Conservation (phyloP, 768 basidiomycete genomes). For the Macrolepiota albuminosa region DNA sequence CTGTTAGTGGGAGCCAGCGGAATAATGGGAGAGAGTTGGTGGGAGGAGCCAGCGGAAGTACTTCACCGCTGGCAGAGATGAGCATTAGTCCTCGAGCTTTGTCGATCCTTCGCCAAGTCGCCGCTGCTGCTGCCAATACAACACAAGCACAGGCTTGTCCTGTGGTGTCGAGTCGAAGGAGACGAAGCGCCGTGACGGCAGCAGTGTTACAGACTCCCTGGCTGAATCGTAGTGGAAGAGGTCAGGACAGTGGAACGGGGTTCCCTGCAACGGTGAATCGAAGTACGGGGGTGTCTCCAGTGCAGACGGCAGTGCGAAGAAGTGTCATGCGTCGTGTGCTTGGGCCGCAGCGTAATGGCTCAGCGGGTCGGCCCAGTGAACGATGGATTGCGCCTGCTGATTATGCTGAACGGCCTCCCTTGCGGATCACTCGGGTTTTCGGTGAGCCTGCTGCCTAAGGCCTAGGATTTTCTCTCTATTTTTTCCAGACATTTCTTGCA, state of each 20-base stretch:
- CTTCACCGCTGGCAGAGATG: neutral
- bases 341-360: neutral
- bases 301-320: neutral
- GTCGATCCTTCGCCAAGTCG: neutral
- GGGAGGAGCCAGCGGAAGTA: neutral
- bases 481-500: neutral
- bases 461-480: neutral
- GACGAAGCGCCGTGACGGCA: neutral
- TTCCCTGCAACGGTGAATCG: neutral
- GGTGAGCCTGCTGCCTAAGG: neutral
- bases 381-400: neutral
- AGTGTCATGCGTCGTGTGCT: neutral
- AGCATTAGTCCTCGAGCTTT: constrained; percentile 1
- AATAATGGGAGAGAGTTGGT: neutral
- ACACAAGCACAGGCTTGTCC: neutral
- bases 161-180: neutral
- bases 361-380: neutral
- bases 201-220: neutral
- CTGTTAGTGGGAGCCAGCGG: neutral
- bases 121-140: neutral
- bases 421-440: constrained; percentile 1
- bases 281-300: neutral
- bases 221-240: neutral
- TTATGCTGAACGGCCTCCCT: neutral
- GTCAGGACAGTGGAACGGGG: neutral